Conservation (phyloP, 2,329 filamentous ascomycete genomes). For the Trichoderma sp. region DNA sequence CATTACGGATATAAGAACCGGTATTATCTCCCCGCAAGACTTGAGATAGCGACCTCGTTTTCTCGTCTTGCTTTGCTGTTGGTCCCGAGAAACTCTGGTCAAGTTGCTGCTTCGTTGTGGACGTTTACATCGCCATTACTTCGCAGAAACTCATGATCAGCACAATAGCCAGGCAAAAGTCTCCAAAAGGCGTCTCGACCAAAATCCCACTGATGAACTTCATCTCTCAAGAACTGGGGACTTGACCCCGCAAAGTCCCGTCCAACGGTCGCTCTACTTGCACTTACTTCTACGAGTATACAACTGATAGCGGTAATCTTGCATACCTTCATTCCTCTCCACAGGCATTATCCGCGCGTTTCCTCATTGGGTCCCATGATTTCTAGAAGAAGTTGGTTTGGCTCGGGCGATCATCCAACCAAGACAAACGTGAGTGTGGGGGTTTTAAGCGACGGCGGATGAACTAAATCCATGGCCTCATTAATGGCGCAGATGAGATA, state of each 20-base stretch:
- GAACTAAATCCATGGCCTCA: neutral
- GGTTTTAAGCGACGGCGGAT: neutral
- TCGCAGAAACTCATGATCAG: neutral
- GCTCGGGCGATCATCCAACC: neutral
- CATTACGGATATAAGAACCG: neutral
- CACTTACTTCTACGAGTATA: neutral
- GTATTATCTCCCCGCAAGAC: neutral
- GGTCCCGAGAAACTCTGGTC: neutral
- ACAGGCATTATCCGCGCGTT: neutral
- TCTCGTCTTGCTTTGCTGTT: neutral
- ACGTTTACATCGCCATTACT: neutral
- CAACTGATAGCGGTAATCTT: neutral
- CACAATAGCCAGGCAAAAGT: neutral
- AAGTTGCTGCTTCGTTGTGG: neutral
- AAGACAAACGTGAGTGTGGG: neutral
- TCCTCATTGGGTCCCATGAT: neutral
- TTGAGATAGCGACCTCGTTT: neutral
- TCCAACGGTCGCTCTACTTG: neutral
- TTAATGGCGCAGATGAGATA: conserved; percentile 5
- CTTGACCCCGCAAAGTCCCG: neutral
- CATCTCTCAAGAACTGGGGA: neutral
- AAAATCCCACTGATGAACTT: neutral
- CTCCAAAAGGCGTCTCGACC: neutral
- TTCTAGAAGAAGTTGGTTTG: conserved; percentile 7
- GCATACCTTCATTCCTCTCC: neutral